Evolutionary conservation across 2,329 filamentous ascomycete genomes (phyloP), one percentile per base, ranked within the genome.

Genomic region (Xylariaceae sp.): DNA sequence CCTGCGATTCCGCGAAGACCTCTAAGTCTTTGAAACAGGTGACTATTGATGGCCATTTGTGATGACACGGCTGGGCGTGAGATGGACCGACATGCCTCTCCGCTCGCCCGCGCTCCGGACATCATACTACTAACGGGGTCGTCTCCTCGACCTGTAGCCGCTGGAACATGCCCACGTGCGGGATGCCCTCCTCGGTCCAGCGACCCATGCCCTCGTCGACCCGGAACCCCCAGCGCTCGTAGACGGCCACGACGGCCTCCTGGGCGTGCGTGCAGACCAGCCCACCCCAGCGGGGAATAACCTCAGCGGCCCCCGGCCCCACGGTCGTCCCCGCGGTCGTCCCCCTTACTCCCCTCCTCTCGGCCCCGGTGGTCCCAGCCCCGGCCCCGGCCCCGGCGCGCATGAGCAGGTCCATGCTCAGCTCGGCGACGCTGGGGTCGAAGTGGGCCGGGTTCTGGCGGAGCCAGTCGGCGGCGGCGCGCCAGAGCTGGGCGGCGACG

Each of bases 131-230:
- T n/a, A n/a, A n/a, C 3, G 46, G 43, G 18, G 32, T 31, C 14
- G 14, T 41, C 17, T 35, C 18, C 33, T 43, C 46, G 4, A 65
- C 40, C 4, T 64, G 51, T 18, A 78, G 39, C 21, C 73, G 61
- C 43, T 58, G 50, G 43, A 75, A 94, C 88, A 95, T 93, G 39
- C 84, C 88, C 13, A 93, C 70, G 64, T 94, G 87, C 44, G 74
- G 67, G 35, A 94, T 90, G 4, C 83, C 85, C 51, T 92, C 87
- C 57, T 95, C 88, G 41, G 70, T 67, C 87, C 88, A 95, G 19
- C 57, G 68, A 1, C 85, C 84, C 73, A 90, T 75, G 8, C 60
- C 65, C 50, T 83, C 70, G 58, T 95, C 88, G 8, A 74, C 64
- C 41, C 66, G 60, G 56, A 94, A 95, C 0, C 87, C 88, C 58